phyloP scores from a whole-genome alignment of 331 rosid genomes.

The Pyracantha coccinea region DNA sequence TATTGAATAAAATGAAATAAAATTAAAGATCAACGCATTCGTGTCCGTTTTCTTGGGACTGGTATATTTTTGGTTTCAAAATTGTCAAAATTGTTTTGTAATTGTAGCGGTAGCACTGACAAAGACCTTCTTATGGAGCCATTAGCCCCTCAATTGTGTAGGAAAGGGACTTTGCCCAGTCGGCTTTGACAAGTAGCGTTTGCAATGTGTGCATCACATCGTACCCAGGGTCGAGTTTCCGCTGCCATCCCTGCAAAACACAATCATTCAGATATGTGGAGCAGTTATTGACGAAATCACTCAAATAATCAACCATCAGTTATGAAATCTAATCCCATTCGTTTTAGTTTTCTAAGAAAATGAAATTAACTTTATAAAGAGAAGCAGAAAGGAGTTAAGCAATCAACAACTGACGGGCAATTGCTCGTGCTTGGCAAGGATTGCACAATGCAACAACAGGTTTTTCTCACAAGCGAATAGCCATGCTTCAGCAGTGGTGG shows the following conservation, averaged over 20 bases:
- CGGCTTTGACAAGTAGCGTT: constrained; percentile 82
- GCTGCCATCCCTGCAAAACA: constrained; percentile 85
- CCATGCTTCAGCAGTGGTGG: constrained; percentile 1
- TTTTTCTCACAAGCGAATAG: not conserved
- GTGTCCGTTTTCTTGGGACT: constrained; percentile 19
- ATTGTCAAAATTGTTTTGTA: constrained; percentile 57
- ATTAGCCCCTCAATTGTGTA: constrained; percentile 92
- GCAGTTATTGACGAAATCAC: not conserved
- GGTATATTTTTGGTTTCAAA: constrained; percentile 9
- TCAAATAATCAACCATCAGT: not conserved
- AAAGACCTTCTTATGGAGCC: constrained; percentile 63
- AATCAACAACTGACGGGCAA: too few relatives aligned
- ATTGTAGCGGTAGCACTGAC: constrained; percentile 5
- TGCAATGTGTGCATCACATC: constrained; percentile 92
- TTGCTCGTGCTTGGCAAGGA: too few relatives aligned
- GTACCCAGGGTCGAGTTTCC: constrained; percentile 88
- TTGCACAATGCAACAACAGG: not conserved
- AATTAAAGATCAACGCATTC: constrained; percentile 9
- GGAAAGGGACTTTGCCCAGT: constrained; percentile 93
- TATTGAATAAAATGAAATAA: not conserved
- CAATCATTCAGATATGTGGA: not conserved
- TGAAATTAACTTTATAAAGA: too few relatives aligned
- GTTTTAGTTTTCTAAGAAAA: too few relatives aligned
- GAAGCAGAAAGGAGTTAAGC: too few relatives aligned
- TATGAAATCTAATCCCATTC: too few relatives aligned